Conservation (phyloP, 2,329 filamentous ascomycete genomes). For the Xylogone sp. region DNA sequence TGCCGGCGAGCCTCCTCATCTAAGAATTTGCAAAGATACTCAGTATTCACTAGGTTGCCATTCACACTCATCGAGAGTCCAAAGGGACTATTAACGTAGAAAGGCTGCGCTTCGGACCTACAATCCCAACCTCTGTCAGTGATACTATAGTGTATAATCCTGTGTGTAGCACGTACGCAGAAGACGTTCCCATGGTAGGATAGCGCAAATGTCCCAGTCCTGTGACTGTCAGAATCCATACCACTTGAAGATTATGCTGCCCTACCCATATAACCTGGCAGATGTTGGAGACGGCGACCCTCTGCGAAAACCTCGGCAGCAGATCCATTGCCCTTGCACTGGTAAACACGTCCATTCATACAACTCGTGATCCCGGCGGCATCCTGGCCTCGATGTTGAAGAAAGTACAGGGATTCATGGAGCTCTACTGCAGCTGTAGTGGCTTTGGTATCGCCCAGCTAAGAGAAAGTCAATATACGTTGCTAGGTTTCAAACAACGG, state of each 20-base stretch:
- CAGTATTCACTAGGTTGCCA: slow-evolving; percentile 81
- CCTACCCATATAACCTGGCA: too few relatives aligned
- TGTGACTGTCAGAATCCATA: slow-evolving; percentile 80
- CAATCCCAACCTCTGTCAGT: too few relatives aligned
- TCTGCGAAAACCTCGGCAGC: too few relatives aligned
- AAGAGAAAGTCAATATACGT: too few relatives aligned
- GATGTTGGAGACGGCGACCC: too few relatives aligned
- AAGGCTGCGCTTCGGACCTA: slow-evolving; percentile 76
- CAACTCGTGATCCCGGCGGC: slow-evolving; percentile 79
- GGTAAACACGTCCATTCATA: slow-evolving; percentile 74
- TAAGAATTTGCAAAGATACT: slow-evolving; percentile 55
- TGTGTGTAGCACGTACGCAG: too few relatives aligned
- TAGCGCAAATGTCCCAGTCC: slow-evolving; percentile 84
- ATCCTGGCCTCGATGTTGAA: slow-evolving; percentile 77
- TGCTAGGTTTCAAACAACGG: too few relatives aligned
- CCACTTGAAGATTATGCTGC: too few relatives aligned
- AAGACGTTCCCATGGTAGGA: slow-evolving; percentile 81
- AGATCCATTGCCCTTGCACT: slow-evolving; percentile 89
- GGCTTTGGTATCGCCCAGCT: slow-evolving; percentile 36
- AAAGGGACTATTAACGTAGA: slow-evolving; percentile 86
- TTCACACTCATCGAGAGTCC: slow-evolving; percentile 82
- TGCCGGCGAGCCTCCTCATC: slow-evolving; percentile 32
- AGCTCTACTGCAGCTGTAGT: slow-evolving; percentile 59
- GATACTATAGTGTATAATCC: too few relatives aligned
- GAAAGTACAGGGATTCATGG: slow-evolving; percentile 68